phyloP scores from a whole-genome alignment of 2,329 filamentous ascomycete genomes.

The Thelonectria olida region DNA sequence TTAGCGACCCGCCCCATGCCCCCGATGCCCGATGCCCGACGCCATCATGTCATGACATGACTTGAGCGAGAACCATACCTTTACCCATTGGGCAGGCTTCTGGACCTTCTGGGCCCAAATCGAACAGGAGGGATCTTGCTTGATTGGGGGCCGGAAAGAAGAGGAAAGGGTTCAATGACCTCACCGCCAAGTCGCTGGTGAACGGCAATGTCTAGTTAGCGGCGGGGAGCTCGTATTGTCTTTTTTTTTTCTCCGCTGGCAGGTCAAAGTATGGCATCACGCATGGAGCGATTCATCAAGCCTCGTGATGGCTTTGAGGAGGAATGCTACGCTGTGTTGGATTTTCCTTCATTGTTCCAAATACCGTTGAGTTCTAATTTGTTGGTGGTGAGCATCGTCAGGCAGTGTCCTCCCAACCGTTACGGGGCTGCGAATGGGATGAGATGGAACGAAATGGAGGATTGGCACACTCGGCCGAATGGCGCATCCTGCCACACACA shows the following conservation, averaged over 20 bases:
- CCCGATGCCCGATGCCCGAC: background rate
- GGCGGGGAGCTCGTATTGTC: conserved; percentile 4
- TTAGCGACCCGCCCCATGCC: background rate
- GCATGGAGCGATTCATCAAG: background rate
- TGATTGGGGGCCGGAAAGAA: conserved; percentile 3
- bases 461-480: background rate
- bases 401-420: background rate
- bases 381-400: background rate
- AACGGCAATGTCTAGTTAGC: background rate
- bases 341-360: background rate
- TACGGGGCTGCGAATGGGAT: background rate
- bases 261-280: background rate
- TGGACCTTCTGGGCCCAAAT: background rate
- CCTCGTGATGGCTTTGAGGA: background rate
- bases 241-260: background rate
- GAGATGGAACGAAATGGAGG: background rate
- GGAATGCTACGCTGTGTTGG: background rate
- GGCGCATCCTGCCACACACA: background rate
- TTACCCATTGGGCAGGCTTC: background rate
- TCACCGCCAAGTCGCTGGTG: conserved; percentile 20
- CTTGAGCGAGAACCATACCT: no score
- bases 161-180: conserved; percentile 25
- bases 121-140: background rate
- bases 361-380: no score
- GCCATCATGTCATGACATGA: background rate